phyloP scores from a whole-genome alignment of 106 monocot species.

The Hemerocallis citrina region DNA sequence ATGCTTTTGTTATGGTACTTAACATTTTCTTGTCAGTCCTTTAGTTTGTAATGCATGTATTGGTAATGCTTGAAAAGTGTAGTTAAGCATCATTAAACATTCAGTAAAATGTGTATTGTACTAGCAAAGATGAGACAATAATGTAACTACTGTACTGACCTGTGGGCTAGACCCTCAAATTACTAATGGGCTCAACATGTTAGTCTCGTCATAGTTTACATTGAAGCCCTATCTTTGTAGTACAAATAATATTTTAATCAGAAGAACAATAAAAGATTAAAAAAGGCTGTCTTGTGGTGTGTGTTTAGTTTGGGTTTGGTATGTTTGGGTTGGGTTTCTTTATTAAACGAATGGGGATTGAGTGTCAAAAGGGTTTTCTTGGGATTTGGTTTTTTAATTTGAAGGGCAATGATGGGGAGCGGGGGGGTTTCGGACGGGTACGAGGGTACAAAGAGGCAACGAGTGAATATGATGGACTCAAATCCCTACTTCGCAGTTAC shows the following conservation, averaged over 20 bases:
- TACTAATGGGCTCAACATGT: no score
- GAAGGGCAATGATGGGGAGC: conserved; percentile 96
- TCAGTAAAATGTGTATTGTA: no score
- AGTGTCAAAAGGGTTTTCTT: conserved; percentile 63
- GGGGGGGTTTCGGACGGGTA: conserved; percentile 86
- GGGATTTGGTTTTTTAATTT: conserved; percentile 69
- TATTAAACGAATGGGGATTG: conserved; percentile 61
- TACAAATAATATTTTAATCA: no score
- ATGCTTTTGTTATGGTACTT: background rate
- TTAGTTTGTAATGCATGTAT: background rate
- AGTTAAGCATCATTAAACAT: background rate
- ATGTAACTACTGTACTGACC: no score
- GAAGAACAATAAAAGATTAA: no score
- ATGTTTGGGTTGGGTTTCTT: conserved; percentile 6
- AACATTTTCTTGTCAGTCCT: background rate
- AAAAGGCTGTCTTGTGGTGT: no score
- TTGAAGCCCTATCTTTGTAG: no score
- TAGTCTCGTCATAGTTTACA: no score
- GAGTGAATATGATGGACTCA: conserved; percentile 94
- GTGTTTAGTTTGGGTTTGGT: no score
- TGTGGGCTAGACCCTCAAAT: no score
- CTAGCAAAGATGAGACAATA: no score
- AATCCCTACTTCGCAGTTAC: conserved; percentile 98
- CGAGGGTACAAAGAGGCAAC: conserved; percentile 86
- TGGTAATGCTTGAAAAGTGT: background rate